Conservation (phyloP, 192 early-diverging fungal species). For the Allomyces macrogynus region DNA sequence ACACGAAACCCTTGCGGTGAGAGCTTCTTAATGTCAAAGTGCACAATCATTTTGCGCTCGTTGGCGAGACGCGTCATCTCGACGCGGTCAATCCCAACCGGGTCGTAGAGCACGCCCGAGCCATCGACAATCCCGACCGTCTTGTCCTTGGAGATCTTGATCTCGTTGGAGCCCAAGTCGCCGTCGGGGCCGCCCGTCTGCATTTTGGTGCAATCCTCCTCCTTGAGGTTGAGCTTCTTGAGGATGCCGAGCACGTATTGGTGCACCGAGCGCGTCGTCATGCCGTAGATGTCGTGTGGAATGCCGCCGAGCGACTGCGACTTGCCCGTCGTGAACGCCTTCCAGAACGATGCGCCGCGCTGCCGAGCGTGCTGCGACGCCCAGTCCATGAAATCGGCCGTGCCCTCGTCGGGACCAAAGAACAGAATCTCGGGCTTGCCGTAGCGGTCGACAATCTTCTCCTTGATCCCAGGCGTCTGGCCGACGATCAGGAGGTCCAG, state of each 20-base stretch:
- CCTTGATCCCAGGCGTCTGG: conserved; percentile 88
- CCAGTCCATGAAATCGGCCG: conserved; percentile 98
- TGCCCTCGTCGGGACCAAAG: conserved; percentile 99
- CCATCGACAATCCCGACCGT: conserved; percentile 94
- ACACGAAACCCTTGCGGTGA: conserved; percentile 74
- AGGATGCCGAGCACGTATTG: conserved; percentile 97
- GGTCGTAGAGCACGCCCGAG: conserved; percentile 83
- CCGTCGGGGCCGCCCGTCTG: conserved; percentile 98
- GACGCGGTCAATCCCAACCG: conserved; percentile 70
- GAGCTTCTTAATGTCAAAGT: conserved; percentile 73
- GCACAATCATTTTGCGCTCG: conserved; percentile 65
- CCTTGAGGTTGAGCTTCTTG: conserved; percentile 51
- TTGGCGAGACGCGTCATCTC: conserved; percentile 72
- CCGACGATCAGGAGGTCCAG: conserved; percentile 81
- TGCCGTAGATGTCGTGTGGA: conserved; percentile 90
- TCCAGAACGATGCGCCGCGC: conserved; percentile 90
- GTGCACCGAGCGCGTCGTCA: conserved; percentile 97
- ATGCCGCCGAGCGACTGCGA: conserved; percentile 87
- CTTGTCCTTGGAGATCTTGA: conserved; percentile 94
- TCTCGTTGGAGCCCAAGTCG: conserved; percentile 95
- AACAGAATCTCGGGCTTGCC: conserved; percentile 92
- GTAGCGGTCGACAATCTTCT: conserved; percentile 75
- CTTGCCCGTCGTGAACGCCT: conserved; percentile 99
- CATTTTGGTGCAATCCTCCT: conserved; percentile 68
- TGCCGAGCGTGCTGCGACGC: conserved; percentile 79